These are phyloP conservation scores for Salicornia ramosissima DNA, from an alignment of 148 eudicot genomes.

Conservation along the genomic window DNA sequence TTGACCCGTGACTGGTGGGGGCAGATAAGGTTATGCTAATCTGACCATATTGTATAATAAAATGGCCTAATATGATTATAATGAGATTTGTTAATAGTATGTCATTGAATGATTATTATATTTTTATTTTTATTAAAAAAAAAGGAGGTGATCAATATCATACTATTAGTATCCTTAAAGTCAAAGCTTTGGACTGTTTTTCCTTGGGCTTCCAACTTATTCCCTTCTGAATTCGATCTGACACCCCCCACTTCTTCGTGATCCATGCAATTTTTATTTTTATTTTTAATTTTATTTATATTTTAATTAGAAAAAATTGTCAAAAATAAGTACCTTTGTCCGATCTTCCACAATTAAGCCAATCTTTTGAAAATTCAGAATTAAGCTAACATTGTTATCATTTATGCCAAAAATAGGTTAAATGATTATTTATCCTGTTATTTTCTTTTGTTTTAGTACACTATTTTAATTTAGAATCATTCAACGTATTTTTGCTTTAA, in stretches of 20 bases:
- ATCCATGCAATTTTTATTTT: slow-evolving; percentile 15
- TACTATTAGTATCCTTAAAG: slow-evolving; percentile 7
- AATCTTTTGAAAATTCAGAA: too few relatives aligned
- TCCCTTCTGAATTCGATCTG: slow-evolving; percentile 27
- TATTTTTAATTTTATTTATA: neutral
- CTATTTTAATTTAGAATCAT: too few relatives aligned
- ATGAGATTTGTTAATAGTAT: neutral
- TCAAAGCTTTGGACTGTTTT: slow-evolving; percentile 23
- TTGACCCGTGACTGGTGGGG: slow-evolving; percentile 31
- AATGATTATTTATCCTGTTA: too few relatives aligned
- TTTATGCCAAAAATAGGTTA: too few relatives aligned
- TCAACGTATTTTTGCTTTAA: too few relatives aligned
- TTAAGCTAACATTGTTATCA: too few relatives aligned
- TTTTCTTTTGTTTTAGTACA: too few relatives aligned
- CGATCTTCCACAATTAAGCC: too few relatives aligned
- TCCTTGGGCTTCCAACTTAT: slow-evolving; percentile 34
- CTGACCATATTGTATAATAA: neutral
- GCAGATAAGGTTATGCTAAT: slow-evolving; percentile 5
- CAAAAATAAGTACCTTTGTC: too few relatives aligned
- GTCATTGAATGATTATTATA: slow-evolving; percentile 2
- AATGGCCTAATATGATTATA: slow-evolving; percentile 11
- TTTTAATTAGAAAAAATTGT: neutral
- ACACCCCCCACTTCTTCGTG: slow-evolving; percentile 28
- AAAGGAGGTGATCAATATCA: slow-evolving; percentile 6
- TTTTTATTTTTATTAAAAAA: neutral